phyloP scores from a whole-genome alignment of 2,329 filamentous ascomycete genomes.

The Fusarium marasasianum region DNA sequence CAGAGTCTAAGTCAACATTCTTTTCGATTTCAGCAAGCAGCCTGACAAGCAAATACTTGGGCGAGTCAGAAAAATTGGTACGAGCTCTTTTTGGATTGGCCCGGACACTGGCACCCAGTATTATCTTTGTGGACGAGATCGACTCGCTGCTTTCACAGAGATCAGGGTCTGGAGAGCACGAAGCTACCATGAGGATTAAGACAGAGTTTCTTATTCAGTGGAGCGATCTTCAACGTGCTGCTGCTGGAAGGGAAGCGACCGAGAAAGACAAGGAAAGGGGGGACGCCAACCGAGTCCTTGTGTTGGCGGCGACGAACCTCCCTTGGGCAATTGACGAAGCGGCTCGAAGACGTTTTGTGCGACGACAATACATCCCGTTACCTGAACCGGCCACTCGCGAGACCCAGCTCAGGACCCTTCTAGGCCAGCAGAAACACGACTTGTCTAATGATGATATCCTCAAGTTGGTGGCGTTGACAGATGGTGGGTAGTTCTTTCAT shows the following conservation, averaged over 20 bases:
- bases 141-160: slow-evolving; percentile 90
- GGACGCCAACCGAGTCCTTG: slow-evolving; percentile 88
- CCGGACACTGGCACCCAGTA: slow-evolving; percentile 87
- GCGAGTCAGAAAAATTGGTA: slow-evolving; percentile 96
- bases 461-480: slow-evolving; percentile 79
- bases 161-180: slow-evolving; percentile 85
- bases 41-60: slow-evolving; percentile 93
- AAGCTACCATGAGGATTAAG: slow-evolving; percentile 93
- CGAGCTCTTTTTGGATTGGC: slow-evolving; percentile 91
- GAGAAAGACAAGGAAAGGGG: slow-evolving; percentile 75
- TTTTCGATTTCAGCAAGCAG: slow-evolving; percentile 97
- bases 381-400: slow-evolving; percentile 85
- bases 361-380: slow-evolving; percentile 94
- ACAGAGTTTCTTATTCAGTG: slow-evolving; percentile 98
- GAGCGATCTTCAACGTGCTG: slow-evolving; percentile 92
- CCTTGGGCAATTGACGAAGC: slow-evolving; percentile 99
- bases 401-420: slow-evolving; percentile 78
- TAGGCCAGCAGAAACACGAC: slow-evolving; percentile 88
- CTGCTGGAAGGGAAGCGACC: slow-evolving; percentile 80
- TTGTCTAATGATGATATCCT: slow-evolving; percentile 77
- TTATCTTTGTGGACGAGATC: slow-evolving; percentile 99
- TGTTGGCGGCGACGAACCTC: slow-evolving; percentile 93
- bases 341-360: slow-evolving; percentile 86
- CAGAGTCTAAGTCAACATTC: slow-evolving; percentile 93
- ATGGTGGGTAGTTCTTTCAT: slow-evolving; percentile 66